These are phyloP conservation scores for Osmanthus fragrans DNA, from an alignment of 257 asterid genomes.

Conservation along the genomic window DNA sequence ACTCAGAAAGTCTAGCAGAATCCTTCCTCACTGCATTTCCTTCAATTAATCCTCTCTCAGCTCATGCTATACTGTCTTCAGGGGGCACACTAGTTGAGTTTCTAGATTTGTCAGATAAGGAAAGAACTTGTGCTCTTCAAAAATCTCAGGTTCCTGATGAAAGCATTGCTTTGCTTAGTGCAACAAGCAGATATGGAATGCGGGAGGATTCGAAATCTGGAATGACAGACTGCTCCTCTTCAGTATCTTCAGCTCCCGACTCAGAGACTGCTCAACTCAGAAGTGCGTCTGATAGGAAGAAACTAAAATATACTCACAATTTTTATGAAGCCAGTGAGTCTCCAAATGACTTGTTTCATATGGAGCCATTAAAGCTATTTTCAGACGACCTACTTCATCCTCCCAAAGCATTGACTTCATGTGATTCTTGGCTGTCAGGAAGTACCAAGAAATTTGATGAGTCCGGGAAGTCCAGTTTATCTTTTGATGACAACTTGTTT, in stretches of 20 bases:
- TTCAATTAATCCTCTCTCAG: conserved; percentile 87
- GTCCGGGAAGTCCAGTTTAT: conserved; percentile 41
- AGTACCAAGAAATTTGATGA: conserved; percentile 37
- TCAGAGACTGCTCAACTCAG: conserved; percentile 49
- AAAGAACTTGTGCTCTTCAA: conserved; percentile 55
- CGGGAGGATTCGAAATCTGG: conserved; percentile 87
- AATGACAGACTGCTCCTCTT: conserved; percentile 90
- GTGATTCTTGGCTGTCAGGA: conserved; percentile 52
- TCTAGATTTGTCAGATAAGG: conserved; percentile 57
- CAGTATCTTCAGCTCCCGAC: conserved; percentile 67
- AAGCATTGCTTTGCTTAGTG: conserved; percentile 65
- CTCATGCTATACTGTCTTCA: conserved; percentile 88
- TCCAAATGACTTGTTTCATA: conserved; percentile 39
- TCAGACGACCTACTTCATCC: conserved; percentile 40
- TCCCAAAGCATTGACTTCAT: conserved; percentile 40
- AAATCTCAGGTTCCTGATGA: conserved; percentile 66
- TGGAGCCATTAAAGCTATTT: conserved; percentile 44
- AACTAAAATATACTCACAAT: conserved; percentile 48
- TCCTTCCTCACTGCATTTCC: conserved; percentile 88
- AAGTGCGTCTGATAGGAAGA: conserved; percentile 49
- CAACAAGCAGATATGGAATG: conserved; percentile 72
- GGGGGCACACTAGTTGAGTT: conserved; percentile 60
- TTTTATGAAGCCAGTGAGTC: conserved; percentile 31
- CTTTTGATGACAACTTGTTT: conserved; percentile 40
- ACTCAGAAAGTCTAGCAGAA: conserved; percentile 85